Evolutionary conservation across 169 alveolate species (phyloP).

Genomic region (Cyclospora cayetanensis): DNA sequence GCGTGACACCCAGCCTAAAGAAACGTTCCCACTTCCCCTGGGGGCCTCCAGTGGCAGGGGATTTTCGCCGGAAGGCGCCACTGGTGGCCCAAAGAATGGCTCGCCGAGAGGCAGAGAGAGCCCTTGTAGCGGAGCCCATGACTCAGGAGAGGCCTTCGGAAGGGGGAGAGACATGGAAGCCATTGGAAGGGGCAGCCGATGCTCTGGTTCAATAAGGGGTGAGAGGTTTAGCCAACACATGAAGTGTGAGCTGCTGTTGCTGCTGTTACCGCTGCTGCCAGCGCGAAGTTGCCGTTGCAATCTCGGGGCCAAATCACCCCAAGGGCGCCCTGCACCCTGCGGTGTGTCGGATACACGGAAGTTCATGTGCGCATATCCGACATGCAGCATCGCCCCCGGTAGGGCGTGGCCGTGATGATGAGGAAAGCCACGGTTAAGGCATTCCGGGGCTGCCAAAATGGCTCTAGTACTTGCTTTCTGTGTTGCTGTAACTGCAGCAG

Average conservation of each 20-base stretch:
- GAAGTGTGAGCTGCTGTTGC: not conserved
- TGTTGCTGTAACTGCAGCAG: not conserved
- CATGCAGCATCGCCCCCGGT: not conserved
- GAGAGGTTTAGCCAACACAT: too few relatives aligned
- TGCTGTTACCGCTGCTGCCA: not conserved
- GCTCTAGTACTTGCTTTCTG: not conserved
- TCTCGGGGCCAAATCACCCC: not conserved
- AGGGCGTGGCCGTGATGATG: not conserved
- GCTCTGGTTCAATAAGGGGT: too few relatives aligned
- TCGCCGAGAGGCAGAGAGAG: not conserved
- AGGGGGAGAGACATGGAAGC: too few relatives aligned
- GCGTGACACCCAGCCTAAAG: too few relatives aligned
- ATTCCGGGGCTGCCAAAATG: not conserved
- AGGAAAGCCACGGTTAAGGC: too few relatives aligned
- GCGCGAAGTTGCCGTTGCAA: not conserved
- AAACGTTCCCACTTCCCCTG: too few relatives aligned
- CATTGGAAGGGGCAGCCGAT: too few relatives aligned
- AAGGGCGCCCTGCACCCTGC: not conserved
- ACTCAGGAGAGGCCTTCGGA: not conserved
- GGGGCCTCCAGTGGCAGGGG: conserved; percentile 16
- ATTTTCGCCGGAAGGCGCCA: not conserved
- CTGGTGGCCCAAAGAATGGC: not conserved
- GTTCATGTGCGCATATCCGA: too few relatives aligned
- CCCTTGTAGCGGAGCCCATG: not conserved
- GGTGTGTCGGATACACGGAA: too few relatives aligned